Evolutionary conservation across 805 yeast species (phyloP).

Genomic region (Myxozyma neotropica): DNA sequence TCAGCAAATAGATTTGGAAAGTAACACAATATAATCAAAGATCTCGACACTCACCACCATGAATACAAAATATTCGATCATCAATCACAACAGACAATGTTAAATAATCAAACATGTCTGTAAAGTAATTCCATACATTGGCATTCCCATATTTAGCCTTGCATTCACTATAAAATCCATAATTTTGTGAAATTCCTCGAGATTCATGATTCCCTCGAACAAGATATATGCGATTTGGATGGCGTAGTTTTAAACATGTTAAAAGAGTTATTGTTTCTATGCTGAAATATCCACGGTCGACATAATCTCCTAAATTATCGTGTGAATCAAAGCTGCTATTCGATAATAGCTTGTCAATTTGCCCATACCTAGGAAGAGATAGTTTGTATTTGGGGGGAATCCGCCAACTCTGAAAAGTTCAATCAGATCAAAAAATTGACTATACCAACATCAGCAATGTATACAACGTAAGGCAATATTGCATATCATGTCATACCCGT

Average conservation of each 20-base stretch:
- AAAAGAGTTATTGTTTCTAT: conserved; percentile 88
- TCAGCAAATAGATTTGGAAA: background rate
- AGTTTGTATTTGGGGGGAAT: conserved; percentile 88
- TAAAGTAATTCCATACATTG: conserved; percentile 83
- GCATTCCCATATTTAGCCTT: conserved; percentile 80
- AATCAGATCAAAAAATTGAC: conserved; percentile 90
- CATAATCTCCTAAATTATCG: conserved; percentile 68
- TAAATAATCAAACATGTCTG: conserved; percentile 89
- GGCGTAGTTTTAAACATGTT: conserved; percentile 79
- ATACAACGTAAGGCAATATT: background rate
- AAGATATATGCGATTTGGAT: conserved; percentile 79
- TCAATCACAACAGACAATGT: conserved; percentile 89
- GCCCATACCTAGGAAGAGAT: conserved; percentile 65
- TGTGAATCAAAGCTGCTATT: background rate
- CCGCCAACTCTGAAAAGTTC: conserved; percentile 96
- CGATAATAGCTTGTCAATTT: background rate
- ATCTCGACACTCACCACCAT: conserved; percentile 69
- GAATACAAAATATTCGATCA: conserved; percentile 88
- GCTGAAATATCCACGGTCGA: conserved; percentile 91
- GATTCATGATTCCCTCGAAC: conserved; percentile 97
- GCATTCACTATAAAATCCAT: conserved; percentile 96
- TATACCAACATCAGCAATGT: background rate
- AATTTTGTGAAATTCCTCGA: conserved; percentile 93
- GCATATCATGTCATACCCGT: conserved; percentile 48
- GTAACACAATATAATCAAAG: background rate